Conservation (phyloP, 805 yeast species). For the Sugiyamaella floridensis region DNA sequence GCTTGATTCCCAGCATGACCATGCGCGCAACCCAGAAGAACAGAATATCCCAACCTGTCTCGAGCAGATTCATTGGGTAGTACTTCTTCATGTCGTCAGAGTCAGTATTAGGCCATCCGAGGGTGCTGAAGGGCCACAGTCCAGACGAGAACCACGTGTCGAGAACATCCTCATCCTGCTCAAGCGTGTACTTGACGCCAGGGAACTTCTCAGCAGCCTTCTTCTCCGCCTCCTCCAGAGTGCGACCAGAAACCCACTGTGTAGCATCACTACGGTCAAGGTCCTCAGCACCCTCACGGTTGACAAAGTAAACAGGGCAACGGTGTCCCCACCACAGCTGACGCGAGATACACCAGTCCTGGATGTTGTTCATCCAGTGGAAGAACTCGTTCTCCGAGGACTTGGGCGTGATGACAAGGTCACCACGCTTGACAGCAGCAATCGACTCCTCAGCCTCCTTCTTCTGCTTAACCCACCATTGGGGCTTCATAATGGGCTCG, state of each 20-base stretch:
- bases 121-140: conserved; percentile 93
- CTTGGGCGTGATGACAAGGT: conserved; percentile 75
- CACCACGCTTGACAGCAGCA: conserved; percentile 75
- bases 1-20: conserved; percentile 84
- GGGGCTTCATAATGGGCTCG: conserved; percentile 95
- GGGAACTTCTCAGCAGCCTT: conserved; percentile 76
- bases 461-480: conserved; percentile 96
- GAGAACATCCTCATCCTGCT: conserved; percentile 95
- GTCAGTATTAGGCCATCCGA: conserved; percentile 81
- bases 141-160: conserved; percentile 99
- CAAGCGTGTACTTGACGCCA: conserved; percentile 59
- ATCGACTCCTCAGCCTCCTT: conserved; percentile 86
- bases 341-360: conserved; percentile 99
- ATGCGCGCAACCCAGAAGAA: conserved; percentile 99
- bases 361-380: conserved; percentile 92
- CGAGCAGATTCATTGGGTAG: conserved; percentile 89
- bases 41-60: conserved; percentile 98
- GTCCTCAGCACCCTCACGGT: conserved; percentile 56
- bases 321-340: conserved; percentile 96
- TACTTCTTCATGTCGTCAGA: conserved; percentile 67
- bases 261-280: conserved; percentile 55
- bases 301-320: conserved; percentile 89
- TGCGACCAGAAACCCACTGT: conserved; percentile 87
- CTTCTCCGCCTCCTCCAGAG: conserved; percentile 69
- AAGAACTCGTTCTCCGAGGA: conserved; percentile 87